Evolutionary conservation across 2,329 filamentous ascomycete genomes (phyloP).

Genomic region (Ascocoryne sarcoides): DNA sequence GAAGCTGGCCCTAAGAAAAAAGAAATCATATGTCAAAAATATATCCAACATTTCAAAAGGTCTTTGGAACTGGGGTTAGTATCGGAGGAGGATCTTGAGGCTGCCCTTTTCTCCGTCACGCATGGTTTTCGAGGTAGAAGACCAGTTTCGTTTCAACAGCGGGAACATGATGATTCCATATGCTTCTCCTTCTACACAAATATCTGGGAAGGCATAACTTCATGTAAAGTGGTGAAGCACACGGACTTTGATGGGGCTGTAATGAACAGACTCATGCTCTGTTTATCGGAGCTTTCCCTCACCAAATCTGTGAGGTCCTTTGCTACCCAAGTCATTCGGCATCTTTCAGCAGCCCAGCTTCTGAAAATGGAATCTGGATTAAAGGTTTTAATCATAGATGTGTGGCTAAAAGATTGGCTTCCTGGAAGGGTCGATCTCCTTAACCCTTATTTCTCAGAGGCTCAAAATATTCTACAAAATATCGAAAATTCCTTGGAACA

Average conservation of each 20-base stretch:
- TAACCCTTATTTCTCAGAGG: too few relatives aligned
- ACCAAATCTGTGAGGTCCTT: too few relatives aligned
- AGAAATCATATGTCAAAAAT: constrained; percentile 10
- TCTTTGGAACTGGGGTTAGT: constrained; percentile 18
- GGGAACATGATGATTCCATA: not conserved
- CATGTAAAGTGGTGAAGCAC: not conserved
- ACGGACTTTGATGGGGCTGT: not conserved
- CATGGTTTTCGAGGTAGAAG: not conserved
- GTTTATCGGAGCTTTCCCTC: not conserved
- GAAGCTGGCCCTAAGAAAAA: not conserved
- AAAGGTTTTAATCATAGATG: too few relatives aligned
- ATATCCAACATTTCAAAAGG: constrained; percentile 18
- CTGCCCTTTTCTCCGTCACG: not conserved
- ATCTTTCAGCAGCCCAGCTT: too few relatives aligned
- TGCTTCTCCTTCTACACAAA: constrained; percentile 17
- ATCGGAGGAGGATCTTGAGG: constrained; percentile 7
- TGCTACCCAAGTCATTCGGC: too few relatives aligned
- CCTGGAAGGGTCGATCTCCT: too few relatives aligned
- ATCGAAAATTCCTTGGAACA: too few relatives aligned
- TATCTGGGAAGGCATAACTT: constrained; percentile 21
- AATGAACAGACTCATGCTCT: not conserved
- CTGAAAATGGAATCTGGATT: too few relatives aligned
- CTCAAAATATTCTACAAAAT: too few relatives aligned
- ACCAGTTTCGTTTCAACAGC: not conserved
- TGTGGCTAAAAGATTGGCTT: too few relatives aligned